Conservation (phyloP, 2,329 filamentous ascomycete species). For the Calonectria hongkongensis region DNA sequence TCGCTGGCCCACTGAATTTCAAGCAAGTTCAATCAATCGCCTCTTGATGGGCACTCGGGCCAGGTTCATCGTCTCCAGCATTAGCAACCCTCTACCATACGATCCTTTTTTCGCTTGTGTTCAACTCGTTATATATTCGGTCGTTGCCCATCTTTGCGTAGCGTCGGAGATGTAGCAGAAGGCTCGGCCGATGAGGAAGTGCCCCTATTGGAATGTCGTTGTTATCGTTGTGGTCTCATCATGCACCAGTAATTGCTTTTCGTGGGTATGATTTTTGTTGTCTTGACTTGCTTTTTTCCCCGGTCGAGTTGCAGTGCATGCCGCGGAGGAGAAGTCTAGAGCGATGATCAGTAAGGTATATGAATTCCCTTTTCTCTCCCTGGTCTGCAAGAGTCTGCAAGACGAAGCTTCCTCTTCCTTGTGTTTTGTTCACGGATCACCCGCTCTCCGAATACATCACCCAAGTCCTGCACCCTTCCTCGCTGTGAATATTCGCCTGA, state of each 20-base stretch:
- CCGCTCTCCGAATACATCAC: not conserved
- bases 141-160: not conserved
- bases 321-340: not conserved
- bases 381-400: not conserved
- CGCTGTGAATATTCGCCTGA: not conserved
- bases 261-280: not conserved
- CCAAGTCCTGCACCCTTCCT: not conserved
- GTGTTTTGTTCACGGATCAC: no score
- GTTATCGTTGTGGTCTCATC: not conserved
- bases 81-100: not conserved
- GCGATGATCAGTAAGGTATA: not conserved
- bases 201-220: not conserved
- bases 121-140: not conserved
- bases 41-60: not conserved
- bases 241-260: slow-evolving; percentile 10
- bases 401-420: not conserved
- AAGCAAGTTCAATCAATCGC: no score
- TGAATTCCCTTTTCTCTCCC: slow-evolving; percentile 8
- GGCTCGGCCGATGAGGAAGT: not conserved
- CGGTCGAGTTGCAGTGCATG: not conserved
- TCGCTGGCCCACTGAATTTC: not conserved
- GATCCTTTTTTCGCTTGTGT: not conserved
- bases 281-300: slow-evolving; percentile 11
- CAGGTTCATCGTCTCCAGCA: not conserved
- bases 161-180: not conserved